Conservation (phyloP, 805 yeast species). For the Candida hungchunana region DNA sequence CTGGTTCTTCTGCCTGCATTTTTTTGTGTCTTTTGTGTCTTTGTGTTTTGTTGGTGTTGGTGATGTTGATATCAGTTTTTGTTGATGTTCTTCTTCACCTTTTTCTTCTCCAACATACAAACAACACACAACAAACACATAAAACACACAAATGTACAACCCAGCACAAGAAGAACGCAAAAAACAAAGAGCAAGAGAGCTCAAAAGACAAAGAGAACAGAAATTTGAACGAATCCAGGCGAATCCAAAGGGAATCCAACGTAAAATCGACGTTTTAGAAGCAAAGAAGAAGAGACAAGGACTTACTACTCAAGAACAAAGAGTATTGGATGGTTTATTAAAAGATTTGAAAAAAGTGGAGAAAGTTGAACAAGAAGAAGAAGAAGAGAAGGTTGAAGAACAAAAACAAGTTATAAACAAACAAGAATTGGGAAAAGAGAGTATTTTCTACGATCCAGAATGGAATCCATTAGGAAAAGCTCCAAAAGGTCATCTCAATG, state of each 20-base stretch:
- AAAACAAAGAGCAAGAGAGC: constrained; percentile 18
- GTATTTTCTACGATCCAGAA: constrained; percentile 62
- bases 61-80: background rate
- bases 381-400: constrained; percentile 1
- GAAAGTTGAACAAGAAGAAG: background rate
- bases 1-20: background rate
- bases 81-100: constrained; percentile 1
- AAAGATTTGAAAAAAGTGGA: background rate
- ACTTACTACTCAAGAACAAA: constrained; percentile 34
- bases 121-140: background rate
- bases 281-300: constrained; percentile 26
- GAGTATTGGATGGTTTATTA: too few relatives aligned
- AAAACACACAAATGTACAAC: background rate
- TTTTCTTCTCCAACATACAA: background rate
- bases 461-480: constrained; percentile 59
- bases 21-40: constrained; percentile 3
- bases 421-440: constrained; percentile 38
- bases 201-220: constrained; percentile 7
- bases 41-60: constrained; percentile 8
- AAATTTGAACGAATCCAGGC: constrained; percentile 3
- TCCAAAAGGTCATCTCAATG: constrained; percentile 31
- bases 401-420: background rate
- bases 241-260: constrained; percentile 15
- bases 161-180: constrained; percentile 15
- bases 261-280: constrained; percentile 16